A percentile compares a stretch with the other conserved stretches of the same genome.
phyloP scores from a whole-genome alignment of 2,329 filamentous ascomycete species.

The Torrubiellomyces zombiae region DNA sequence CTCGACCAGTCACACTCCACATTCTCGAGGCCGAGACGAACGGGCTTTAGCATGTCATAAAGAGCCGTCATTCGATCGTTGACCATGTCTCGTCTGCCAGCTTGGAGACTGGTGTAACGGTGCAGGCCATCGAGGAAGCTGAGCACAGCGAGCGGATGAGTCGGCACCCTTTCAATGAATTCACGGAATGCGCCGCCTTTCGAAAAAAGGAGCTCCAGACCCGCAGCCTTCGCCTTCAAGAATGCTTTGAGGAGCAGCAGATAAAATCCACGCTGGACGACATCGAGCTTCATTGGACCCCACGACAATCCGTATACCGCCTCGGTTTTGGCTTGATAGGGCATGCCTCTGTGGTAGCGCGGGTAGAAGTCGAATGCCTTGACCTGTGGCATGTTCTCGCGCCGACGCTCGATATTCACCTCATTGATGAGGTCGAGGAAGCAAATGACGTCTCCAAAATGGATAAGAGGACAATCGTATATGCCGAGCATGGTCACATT shows the following conservation, averaged over 20 bases:
- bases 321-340: constrained; percentile 3
- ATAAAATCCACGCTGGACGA: constrained; percentile 17
- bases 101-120: too few species aligned
- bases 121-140: constrained; percentile 17
- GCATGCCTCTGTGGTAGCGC: constrained; percentile 13
- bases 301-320: constrained; percentile 16
- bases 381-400: constrained; percentile 6
- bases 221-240: constrained; percentile 15
- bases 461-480: constrained; percentile 19
- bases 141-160: constrained; percentile 11
- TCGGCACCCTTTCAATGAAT: constrained; percentile 14
- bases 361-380: constrained; percentile 18
- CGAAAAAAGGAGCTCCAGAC: constrained; percentile 13
- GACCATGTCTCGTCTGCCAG: constrained; percentile 8
- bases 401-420: constrained; percentile 12
- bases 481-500: constrained; percentile 17
- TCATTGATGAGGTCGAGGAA: constrained; percentile 20
- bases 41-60: constrained; percentile 18
- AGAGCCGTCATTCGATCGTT: constrained; percentile 6
- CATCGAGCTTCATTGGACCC: constrained; percentile 8
- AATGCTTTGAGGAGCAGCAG: constrained; percentile 17
- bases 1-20: constrained; percentile 7
- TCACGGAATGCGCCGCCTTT: constrained; percentile 13
- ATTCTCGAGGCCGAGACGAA: constrained; percentile 11
- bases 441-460: constrained; percentile 17